Base-by-base conservation (phyloP, 495 filamentous ascomycete species). In the Pyronema domesticum region DNA sequence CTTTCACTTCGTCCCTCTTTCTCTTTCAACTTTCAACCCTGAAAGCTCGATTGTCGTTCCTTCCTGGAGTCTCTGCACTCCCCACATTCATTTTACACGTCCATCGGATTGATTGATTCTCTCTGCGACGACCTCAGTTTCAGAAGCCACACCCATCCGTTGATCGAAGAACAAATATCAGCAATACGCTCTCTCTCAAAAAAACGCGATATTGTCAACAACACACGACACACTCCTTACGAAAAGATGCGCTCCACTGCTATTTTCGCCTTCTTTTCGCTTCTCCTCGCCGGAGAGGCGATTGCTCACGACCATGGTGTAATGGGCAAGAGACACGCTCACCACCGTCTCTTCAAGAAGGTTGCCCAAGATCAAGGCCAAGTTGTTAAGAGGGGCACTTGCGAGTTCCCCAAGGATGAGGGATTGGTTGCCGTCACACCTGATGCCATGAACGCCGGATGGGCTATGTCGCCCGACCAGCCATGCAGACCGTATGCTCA, bases 401-500 rank as follows among this genome's bases (percentile, higher is more conserved):
- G 85, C 65, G 56, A 73, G 52, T 81, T 89, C 63, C 85, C 85
- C 13, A 67, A 66, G 37, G 72, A 83, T 61, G 79, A 77, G 18
- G 83, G 84, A 37, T 67, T 89, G 58, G 76, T 87, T 44, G 66
- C 74, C 35, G 74, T 89, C 30, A 82, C 79, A 4, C 82, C 85
- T 6, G 73, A 71, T 47, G 64, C 58, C 23, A 57, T 68, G 60
- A 91, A 91, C 68, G 83, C 73, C 36, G 85, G 85, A 56, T 91
- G 85, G 80, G 85, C 85, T 36, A 81, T 91, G 77, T 83, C 81
- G 62, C 82, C 83, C 7, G 76, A 91, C 68, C 76, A 86, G 64
- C 65, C 75, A 19, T 91, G 85, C 64, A 68, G 70, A 45, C 75
- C 81, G 6, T 61, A 61, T 46, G 59, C 50, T 54, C 48, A 18